A percentile compares a stretch with the other conserved stretches of the same genome.
phyloP scores from a whole-genome alignment of 345 rosid genomes.

The Moricandia moricandioides region DNA sequence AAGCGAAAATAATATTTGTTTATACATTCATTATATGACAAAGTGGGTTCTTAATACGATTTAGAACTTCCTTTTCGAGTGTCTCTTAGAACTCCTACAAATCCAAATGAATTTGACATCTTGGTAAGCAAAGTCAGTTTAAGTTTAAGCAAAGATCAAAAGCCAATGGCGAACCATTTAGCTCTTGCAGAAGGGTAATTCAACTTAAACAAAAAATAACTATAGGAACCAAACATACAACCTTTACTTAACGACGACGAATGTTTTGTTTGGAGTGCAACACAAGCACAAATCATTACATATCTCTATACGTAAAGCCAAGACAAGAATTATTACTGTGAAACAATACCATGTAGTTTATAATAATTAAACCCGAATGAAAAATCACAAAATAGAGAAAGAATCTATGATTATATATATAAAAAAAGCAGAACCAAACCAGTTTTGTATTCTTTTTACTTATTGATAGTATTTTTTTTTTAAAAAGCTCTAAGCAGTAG shows the following conservation, averaged over 20 bases:
- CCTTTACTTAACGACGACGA: too few species aligned
- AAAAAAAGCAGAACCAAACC: conserved; percentile 17
- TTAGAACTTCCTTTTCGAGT: neutral
- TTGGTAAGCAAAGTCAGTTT: neutral
- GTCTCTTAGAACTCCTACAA: neutral
- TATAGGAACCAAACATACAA: too few species aligned
- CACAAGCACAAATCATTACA: conserved; percentile 28
- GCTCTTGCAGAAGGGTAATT: too few species aligned
- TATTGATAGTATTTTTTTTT: conserved; percentile 3
- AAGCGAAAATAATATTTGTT: neutral
- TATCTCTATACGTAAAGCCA: conserved; percentile 24
- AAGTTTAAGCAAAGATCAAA: neutral
- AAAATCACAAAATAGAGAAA: conserved; percentile 20
- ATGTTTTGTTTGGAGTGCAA: conserved; percentile 24
- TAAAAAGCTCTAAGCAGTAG: conserved; percentile 35
- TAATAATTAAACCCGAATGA: neutral
- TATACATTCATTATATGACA: neutral
- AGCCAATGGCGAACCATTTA: too few species aligned
- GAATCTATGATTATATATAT: conserved; percentile 5
- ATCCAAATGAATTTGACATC: neutral
- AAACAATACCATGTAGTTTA: conserved; percentile 11
- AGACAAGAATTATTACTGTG: conserved; percentile 32
- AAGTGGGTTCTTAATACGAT: neutral
- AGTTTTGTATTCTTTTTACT: neutral
- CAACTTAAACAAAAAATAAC: too few species aligned